Base-by-base conservation (phyloP, 305 asterid species). In the Coffea humblotiana region DNA sequence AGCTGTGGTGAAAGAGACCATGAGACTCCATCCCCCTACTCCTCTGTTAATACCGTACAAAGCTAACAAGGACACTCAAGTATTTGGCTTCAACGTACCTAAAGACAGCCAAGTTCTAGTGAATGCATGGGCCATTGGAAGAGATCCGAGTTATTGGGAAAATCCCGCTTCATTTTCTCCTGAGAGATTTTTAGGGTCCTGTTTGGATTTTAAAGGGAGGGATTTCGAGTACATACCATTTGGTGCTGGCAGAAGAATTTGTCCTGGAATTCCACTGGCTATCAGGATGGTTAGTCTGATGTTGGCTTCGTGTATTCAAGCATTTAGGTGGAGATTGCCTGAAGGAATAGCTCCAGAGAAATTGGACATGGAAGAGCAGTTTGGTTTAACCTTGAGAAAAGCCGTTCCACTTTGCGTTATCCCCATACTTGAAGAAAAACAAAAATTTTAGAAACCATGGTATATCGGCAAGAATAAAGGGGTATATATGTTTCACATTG, bases 21-120 rank as follows among this genome's bases (percentile, higher is more conserved):
- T 74, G 67, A 74, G 77, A 52, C 77, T 74, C 64, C 77, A 74
- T 54, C 77, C 77, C 2, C 66, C 77, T 49, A 66, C 77, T 48
- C 66, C 77, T 52, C 19, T 74, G 19, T 37, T 74, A 18, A 32
- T 74, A 51, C 77, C 77, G 1, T 9, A 54, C 27, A 74, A 74
- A 74, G 66, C 67, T 32, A 18, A 8, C 15, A 74, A 52, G 21
- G 77, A 74, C 1, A 29, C 48, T 10, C 16, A 12, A 54, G 2
- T 74, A 15, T 19, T 74, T 8, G 77, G 77, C 27, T 74, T 48
- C 25, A 16, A 8, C 47, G 16, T 74, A 74, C 77, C 77, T 0
- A 25, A 74, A 52, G 32, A 29, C 61, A 21, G 64, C 35, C 77
- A 74, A 74, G 77, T 74, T 27, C 32, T 71, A 5, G 77, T 74